phyloP scores from a whole-genome alignment of 257 asterid species.

The Handroanthus guayacan region DNA sequence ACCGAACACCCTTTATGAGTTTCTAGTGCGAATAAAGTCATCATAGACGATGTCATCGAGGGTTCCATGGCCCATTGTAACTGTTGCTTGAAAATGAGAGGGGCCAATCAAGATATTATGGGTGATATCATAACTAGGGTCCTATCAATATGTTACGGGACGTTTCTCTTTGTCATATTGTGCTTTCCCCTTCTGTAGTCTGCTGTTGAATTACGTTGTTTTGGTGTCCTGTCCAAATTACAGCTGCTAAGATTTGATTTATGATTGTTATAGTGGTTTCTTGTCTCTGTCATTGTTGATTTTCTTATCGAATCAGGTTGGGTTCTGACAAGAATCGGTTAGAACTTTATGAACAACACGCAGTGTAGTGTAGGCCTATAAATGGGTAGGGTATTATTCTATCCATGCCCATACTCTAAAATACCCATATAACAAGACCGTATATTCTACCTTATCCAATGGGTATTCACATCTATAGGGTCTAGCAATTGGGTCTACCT shows the following conservation, averaged over 20 bases:
- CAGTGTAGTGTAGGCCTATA: no score
- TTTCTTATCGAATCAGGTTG: background rate
- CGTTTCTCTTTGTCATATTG: background rate
- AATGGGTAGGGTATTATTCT: no score
- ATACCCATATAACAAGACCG: no score
- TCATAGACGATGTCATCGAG: conserved; percentile 11
- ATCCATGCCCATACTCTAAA: no score
- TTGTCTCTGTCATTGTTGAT: background rate
- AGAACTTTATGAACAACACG: no score
- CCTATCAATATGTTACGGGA: background rate
- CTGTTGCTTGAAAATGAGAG: conserved; percentile 10
- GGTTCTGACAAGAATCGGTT: background rate
- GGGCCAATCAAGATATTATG: background rate
- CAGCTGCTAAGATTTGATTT: conserved; percentile 20
- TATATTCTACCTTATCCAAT: no score
- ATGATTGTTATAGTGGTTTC: conserved; percentile 18
- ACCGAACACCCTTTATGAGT: no score
- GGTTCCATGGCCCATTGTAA: conserved; percentile 12
- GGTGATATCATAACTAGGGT: conserved; percentile 2
- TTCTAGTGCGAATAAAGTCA: background rate
- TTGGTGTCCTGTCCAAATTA: background rate
- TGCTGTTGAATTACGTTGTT: background rate
- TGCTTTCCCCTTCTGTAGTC: no score
- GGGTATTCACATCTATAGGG: no score
- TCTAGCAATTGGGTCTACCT: no score